Evolutionary conservation across 805 yeast species (phyloP), one percentile per base, ranked within the genome.

Genomic region (Schizosaccharomyces cryophilus): DNA sequence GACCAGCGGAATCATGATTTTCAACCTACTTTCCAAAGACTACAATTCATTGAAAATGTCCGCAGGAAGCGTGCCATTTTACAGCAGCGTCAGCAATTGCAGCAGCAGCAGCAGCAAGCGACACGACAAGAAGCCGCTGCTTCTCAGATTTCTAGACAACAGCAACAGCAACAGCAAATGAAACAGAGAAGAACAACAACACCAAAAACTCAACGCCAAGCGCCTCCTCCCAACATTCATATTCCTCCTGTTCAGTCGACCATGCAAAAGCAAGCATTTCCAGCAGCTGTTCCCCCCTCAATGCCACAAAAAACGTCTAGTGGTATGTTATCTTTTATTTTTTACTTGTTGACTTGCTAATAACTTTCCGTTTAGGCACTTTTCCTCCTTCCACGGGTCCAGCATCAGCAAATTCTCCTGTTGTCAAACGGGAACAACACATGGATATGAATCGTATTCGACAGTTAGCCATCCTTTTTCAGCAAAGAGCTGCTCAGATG

Each of bases 21-120:
- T 40, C 58, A 59, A 15, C 61, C 61, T 24, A 42, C 54, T 7
- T 59, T 59, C 35, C 40, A 30, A 29, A 59, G 54, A 42, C 30
- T 59, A 19, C 51, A 40, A 21, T 59, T 42, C 19, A 42, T 59
- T 21, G 61, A 59, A n/a, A 30, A 40, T 15, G 42, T 40, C 24
- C 48, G 61, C 11, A 19, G 54, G 26, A 59, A 59, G 29, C 58
- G 38, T 21, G 54, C 48, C 24, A 21, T 42, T 40, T 6, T 30
- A 6, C 60, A 59, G 30, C 54, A 38, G 15, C 51, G 38, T n/a
- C 60, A 56, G 54, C 54, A 38, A 40, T 29, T 21, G 54, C 54
- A 38, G 21, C 29, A 40, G 31, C 54, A 38, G 19, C 60, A 59
- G 54, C 54, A 38, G 3, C 42, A 21, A 56, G 45, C 9, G 15